Conservation (phyloP, 768 basidiomycete species). For the Sutorius australiensis region DNA sequence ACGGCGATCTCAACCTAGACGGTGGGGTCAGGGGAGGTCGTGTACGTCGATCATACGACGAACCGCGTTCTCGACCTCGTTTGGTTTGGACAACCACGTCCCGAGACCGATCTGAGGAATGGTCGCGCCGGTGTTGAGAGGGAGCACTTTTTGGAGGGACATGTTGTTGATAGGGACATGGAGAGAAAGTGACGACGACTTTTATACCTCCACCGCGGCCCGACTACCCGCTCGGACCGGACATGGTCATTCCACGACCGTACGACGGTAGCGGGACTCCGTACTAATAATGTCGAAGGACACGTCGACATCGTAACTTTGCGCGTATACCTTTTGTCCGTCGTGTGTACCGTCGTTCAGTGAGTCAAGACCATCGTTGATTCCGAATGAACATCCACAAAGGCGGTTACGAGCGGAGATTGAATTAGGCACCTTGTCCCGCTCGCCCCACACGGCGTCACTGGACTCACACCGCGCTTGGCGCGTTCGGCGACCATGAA, state of each 20-base stretch:
- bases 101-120: constrained; percentile 81
- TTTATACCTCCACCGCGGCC: constrained; percentile 6
- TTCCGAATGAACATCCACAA: not conserved
- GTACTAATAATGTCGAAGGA: not conserved
- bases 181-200: not conserved
- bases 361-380: too few relatives aligned
- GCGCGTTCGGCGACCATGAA: constrained; percentile 29
- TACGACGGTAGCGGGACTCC: not conserved
- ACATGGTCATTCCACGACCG: not conserved
- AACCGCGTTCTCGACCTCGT: constrained; percentile 74
- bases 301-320: too few relatives aligned
- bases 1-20: constrained; percentile 74
- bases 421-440: constrained; percentile 28
- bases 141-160: constrained; percentile 39
- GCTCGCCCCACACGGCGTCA: constrained; percentile 33
- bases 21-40: not conserved
- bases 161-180: constrained; percentile 20
- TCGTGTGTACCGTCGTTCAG: too few relatives aligned
- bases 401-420: constrained; percentile 25
- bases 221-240: constrained; percentile 9
- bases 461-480: constrained; percentile 22
- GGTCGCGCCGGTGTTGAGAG: constrained; percentile 44
- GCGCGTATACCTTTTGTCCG: too few relatives aligned
- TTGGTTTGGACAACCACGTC: constrained; percentile 73
- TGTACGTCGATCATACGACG: constrained; percentile 11